Base-by-base conservation (phyloP, 2,329 filamentous ascomycete species). In the Knoxdaviesia capensis region DNA sequence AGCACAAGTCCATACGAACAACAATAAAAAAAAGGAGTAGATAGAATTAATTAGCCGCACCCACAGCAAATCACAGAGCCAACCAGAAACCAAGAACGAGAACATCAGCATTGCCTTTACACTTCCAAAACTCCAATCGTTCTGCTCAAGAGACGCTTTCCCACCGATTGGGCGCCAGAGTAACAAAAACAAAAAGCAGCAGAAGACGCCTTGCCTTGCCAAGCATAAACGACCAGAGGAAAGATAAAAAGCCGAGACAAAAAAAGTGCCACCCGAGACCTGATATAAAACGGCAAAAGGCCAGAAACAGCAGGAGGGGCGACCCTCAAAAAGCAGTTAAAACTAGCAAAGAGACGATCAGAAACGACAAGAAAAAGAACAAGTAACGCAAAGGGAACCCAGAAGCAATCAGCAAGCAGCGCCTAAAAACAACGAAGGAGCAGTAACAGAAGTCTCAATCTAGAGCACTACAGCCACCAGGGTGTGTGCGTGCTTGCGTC, bases 221-320 rank as follows among this genome's bases (percentile, higher is more conserved):
- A 20, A 20, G 20, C 3, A 20, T 20, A 46, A 20, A 4, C 37
- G 9, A 36, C 37, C 32, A 36, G 34, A 33, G 6, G n/a, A 40
- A 42, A 41, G 11, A 39, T 38, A 38, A 33, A 38, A 43, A 46
- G 35, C 29, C 38, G 7, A 29, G 28, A 30, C 6, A 30, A 31
- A 9, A 20, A 20, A 42, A 35, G 31, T 28, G 39, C n/a, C 31
- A 42, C 29, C 33, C 9, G 11, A n/a, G 11, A 42, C 6, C 20
- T 11, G 39, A 40, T n/a, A 10, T 28, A 6, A 11, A 9, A 11
- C 34, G 3, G 34, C 8, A 9, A 9, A 35, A 9, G 34, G 34
- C 11, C 11, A 31, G 34, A 32, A 40, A 6, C 10, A 33, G 31
- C 31, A 32, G 31, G 6, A 34, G 31, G 30, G 20, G 20, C 20